These are phyloP conservation scores for Schizonepeta tenuifolia DNA, from an alignment of 257 asterid species.

Conservation along the genomic window DNA sequence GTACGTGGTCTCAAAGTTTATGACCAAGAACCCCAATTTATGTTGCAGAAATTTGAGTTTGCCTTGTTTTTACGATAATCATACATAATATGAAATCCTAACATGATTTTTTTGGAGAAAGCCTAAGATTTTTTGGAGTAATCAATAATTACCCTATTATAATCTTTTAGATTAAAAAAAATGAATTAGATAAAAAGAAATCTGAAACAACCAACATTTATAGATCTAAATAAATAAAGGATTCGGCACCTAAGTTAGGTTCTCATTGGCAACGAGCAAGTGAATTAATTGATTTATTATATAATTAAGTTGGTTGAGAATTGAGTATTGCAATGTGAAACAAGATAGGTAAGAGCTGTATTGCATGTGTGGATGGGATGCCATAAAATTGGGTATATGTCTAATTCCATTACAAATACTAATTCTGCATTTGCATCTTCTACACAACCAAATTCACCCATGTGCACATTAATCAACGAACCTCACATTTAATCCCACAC, in stretches of 20 bases:
- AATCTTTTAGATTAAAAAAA: no score
- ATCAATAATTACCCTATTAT: no score
- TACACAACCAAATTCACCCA: neutral
- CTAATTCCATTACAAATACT: neutral
- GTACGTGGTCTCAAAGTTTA: neutral
- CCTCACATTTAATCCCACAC: neutral
- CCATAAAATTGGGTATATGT: neutral
- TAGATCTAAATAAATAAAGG: no score
- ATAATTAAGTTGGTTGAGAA: neutral
- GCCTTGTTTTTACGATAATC: no score
- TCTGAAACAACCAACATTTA: no score
- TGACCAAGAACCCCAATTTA: no score
- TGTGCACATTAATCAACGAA: neutral
- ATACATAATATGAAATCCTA: no score
- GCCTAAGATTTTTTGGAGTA: no score
- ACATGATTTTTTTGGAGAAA: no score
- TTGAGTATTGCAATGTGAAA: neutral
- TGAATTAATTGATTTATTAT: neutral
- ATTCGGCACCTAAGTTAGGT: no score
- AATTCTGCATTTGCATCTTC: neutral
- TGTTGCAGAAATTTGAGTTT: no score
- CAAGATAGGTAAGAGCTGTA: neutral
- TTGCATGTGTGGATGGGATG: neutral
- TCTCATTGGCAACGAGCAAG: neutral
- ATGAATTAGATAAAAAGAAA: no score